Evolutionary conservation across 1,284 basidiomycete species (phyloP), one percentile per base, ranked within the genome.

Genomic region (Agaricales sp.): DNA sequence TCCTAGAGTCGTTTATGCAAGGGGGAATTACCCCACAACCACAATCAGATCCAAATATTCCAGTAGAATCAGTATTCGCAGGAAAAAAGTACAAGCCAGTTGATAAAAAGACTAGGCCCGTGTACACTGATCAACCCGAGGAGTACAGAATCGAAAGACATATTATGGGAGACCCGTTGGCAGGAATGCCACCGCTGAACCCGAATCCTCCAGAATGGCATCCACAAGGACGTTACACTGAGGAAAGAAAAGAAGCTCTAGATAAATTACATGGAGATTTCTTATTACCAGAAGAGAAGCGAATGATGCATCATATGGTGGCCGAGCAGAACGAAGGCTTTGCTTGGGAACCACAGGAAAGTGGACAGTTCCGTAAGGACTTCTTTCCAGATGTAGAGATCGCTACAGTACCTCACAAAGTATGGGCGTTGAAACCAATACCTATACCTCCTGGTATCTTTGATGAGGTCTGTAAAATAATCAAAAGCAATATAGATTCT

Each of bases 31-130:
- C 18, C 20, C 20, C 41, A 19, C 8, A 43, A 11, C 11, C 11
- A 43, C n/a, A 16, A 19, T 43, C n/a, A 16, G n/a, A 43, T 8
- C 8, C 8, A 11, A 43, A 19, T 21, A 19, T 11, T 8, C 41
- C 8, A 43, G 20, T 16, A 43, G 18, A 11, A 11, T 8, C 11
- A 8, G 56, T 19, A 14, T 62, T 51, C 43, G 26, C 44, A 2
- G 37, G 26, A 35, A 61, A 61, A 41, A 66, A 67, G 53, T 69
- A 70, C 55, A 68, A 69, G 45, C 66, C 63, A 0, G 67, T 68
- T 3, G 59, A 60, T 0, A 44, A 51, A 13, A 64, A 64, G 47
- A 53, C 61, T 12, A 48, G 55, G 26, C 66, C 67, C 0, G 54
- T 68, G 1, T 52, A 55, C 3, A 53, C 54, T 2, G 51, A 54